These are phyloP conservation scores for Aspergillus quadrilineatus DNA, from an alignment of 2,329 filamentous ascomycete species.

Conservation along the genomic window DNA sequence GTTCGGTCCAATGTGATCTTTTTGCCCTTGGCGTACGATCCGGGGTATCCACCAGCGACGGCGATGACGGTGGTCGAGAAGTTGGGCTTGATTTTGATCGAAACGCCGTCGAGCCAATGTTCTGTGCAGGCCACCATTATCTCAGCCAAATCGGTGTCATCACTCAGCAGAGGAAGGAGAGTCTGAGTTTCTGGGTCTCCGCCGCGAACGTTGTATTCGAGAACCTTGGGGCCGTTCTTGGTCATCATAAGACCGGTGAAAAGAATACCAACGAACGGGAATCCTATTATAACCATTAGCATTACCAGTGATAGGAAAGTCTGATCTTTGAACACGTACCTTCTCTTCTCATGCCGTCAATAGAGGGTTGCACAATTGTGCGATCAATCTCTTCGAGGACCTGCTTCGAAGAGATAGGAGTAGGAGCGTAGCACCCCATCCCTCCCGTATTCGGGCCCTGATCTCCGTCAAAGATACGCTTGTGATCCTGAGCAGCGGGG, in stretches of 20 bases:
- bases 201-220: constrained; percentile 93
- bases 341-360: constrained; percentile 83
- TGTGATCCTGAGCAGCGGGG: constrained; percentile 94
- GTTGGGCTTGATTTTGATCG: constrained; percentile 64
- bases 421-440: constrained; percentile 97
- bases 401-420: constrained; percentile 71
- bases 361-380: constrained; percentile 83
- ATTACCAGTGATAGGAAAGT: constrained; percentile 1
- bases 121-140: constrained; percentile 83
- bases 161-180: constrained; percentile 72
- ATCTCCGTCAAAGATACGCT: constrained; percentile 88
- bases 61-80: constrained; percentile 93
- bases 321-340: constrained; percentile 47
- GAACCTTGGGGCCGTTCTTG: constrained; percentile 71
- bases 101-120: constrained; percentile 68
- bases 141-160: constrained; percentile 79
- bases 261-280: constrained; percentile 46
- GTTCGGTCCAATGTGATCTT: constrained; percentile 57
- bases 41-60: constrained; percentile 87
- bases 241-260: constrained; percentile 84
- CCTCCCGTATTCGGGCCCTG: constrained; percentile 91
- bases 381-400: constrained; percentile 76
- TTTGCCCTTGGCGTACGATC: constrained; percentile 77
- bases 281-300: constrained; percentile 25
- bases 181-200: constrained; percentile 92